These are phyloP conservation scores for Wickerhamomyces xylosicus DNA, from an alignment of 805 yeast species.

Conservation along the genomic window DNA sequence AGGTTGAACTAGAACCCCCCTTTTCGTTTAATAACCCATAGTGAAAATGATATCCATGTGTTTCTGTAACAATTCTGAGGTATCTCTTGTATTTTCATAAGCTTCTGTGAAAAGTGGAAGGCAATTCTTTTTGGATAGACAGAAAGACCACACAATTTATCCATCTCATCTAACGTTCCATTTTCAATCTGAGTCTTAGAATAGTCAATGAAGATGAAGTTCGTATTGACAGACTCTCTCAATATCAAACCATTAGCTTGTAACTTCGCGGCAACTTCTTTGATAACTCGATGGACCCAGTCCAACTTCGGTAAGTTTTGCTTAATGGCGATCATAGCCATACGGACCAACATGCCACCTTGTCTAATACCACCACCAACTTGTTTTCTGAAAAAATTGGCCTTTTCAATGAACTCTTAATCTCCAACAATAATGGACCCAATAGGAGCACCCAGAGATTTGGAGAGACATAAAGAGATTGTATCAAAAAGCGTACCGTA, in stretches of 20 bases:
- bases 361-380: conserved; percentile 93
- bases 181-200: conserved; percentile 38
- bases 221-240: conserved; percentile 70
- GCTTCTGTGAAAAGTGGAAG: conserved; percentile 38
- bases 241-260: conserved; percentile 39
- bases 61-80: conserved; percentile 1
- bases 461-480: conserved; percentile 80
- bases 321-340: conserved; percentile 71
- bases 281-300: conserved; percentile 39
- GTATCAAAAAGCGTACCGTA: conserved; percentile 76
- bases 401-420: conserved; percentile 45
- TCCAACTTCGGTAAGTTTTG: conserved; percentile 45
- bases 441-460: conserved; percentile 88
- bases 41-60: conserved; percentile 23
- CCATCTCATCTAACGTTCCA: conserved; percentile 37
- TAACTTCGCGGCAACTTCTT: conserved; percentile 41
- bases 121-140: conserved; percentile 60
- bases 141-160: conserved; percentile 47
- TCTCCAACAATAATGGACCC: conserved; percentile 81
- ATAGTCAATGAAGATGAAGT: conserved; percentile 70
- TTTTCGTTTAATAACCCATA: conserved; percentile 18
- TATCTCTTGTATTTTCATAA: conserved; percentile 14
- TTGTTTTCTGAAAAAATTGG: conserved; percentile 84
- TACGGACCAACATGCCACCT: conserved; percentile 66
- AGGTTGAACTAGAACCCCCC: too few species aligned